Evolutionary conservation across 345 rosid species (phyloP).

Genomic region (Euphorbia pulcherrima): DNA sequence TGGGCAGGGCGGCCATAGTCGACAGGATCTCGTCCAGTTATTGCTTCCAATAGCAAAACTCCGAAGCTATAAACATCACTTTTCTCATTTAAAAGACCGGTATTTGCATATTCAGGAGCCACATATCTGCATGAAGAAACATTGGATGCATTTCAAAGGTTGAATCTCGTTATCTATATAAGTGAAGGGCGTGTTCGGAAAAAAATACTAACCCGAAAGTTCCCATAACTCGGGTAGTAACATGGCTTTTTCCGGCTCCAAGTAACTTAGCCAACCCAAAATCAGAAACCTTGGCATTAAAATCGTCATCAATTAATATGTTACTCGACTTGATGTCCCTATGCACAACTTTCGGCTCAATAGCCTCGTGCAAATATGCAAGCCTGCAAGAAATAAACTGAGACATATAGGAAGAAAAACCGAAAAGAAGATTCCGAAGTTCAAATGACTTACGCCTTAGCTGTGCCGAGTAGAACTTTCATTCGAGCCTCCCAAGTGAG

Average conservation of each 20-base stretch:
- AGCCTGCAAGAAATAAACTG: constrained; percentile 53
- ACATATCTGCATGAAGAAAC: constrained; percentile 55
- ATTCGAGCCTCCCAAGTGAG: constrained; percentile 88
- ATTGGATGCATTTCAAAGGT: neutral
- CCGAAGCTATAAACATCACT: constrained; percentile 99
- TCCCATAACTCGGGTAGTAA: constrained; percentile 98
- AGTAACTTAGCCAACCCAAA: constrained; percentile 96
- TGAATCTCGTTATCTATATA: neutral
- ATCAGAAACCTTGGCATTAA: constrained; percentile 92
- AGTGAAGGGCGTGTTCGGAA: neutral
- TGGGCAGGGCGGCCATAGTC: constrained; percentile 84
- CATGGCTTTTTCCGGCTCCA: constrained; percentile 93
- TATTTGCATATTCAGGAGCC: constrained; percentile 98
- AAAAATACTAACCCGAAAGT: constrained; percentile 73
- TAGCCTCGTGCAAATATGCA: constrained; percentile 95
- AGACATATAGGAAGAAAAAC: constrained; percentile 12
- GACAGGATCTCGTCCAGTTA: constrained; percentile 95
- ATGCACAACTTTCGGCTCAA: constrained; percentile 99
- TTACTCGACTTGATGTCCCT: constrained; percentile 98
- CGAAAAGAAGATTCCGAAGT: constrained; percentile 8
- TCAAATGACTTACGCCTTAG: constrained; percentile 66
- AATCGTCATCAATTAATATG: constrained; percentile 83
- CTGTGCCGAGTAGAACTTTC: constrained; percentile 73
- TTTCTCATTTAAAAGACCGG: constrained; percentile 95
- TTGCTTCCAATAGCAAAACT: constrained; percentile 82